Evolutionary conservation across 495 filamentous ascomycete species (phyloP), one percentile per base, ranked within the genome.

Genomic region (Penicillium goetzii): DNA sequence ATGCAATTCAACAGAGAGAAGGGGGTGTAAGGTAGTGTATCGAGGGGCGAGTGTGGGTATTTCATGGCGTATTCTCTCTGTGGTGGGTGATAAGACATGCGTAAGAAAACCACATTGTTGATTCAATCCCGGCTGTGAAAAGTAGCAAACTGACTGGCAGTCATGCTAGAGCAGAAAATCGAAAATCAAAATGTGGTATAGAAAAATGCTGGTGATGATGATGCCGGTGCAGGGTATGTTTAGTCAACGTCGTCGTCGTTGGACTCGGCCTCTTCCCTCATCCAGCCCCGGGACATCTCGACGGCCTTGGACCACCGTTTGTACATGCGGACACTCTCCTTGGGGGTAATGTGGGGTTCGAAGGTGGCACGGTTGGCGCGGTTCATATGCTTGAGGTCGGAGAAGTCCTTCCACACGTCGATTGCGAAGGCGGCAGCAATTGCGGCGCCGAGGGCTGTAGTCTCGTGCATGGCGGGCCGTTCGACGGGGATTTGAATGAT

Each of bases 391-490:
- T 86, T 87, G 43, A 98, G 83, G 66, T 97, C 92, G 36, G 86
- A 83, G 68, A 96, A 87, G 43, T 88, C 84, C 57, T 86, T 84
- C 93, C 93, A 98, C 56, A 95, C 85, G 56, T 84, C 87, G 17
- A 90, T 88, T 17, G 93, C 93, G 62, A 97, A 90, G 26, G 93
- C 94, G 58, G 94, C 93, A 12, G 93, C 94, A 63, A 97, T 95
- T 28, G 93, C 93, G n/a, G 93, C 92, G 28, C 93, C 93, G 1
- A 97, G 86, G 14, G 93, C 90, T 15, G 93, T 97, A 1, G 93
- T 97, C 79, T 97, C 93, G 59, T 92, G 89, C 93, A 97, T 97
- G 34, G 85, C 83, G 1, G 94, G 94, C 11, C 94, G 86, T 73
- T 96, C 89, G 59, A 97, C 89, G 32, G 88, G 90, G 68, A 98